These are phyloP conservation scores for Termitomyces titanicus DNA, from an alignment of 768 basidiomycete species.

Conservation along the genomic window DNA sequence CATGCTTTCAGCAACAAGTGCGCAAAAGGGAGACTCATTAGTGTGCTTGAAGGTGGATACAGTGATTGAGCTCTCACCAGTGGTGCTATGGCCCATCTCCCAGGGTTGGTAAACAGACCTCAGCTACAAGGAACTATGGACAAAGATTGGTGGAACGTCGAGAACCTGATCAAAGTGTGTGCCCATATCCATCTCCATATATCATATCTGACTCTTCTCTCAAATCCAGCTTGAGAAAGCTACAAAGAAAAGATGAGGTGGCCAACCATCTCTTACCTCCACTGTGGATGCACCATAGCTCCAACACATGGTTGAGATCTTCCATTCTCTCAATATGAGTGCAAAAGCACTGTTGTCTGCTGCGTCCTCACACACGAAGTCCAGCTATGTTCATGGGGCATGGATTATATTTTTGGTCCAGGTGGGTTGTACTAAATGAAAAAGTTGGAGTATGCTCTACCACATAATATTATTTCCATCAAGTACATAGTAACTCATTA, in stretches of 20 bases:
- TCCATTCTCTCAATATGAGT: slow-evolving; percentile 38
- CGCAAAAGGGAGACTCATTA: slow-evolving; percentile 70
- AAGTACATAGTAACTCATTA: no score
- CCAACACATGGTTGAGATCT: slow-evolving; percentile 47
- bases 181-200: not conserved
- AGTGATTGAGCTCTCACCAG: slow-evolving; percentile 85
- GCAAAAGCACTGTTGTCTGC: not conserved
- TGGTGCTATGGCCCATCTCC: slow-evolving; percentile 78
- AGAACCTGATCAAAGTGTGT: slow-evolving; percentile 58
- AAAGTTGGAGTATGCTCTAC: no score
- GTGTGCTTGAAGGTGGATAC: slow-evolving; percentile 94
- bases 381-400: no score
- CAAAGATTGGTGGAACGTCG: slow-evolving; percentile 60
- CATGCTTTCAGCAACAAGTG: slow-evolving; percentile 59
- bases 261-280: slow-evolving; percentile 36
- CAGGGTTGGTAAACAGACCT: slow-evolving; percentile 52
- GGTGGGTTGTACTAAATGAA: no score
- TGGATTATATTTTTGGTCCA: no score
- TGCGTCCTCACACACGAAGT: slow-evolving; percentile 3
- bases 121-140: slow-evolving; percentile 31
- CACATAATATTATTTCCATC: no score
- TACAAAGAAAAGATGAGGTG: slow-evolving; percentile 56
- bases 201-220: not conserved
- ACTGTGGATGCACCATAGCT: slow-evolving; percentile 50
- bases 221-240: slow-evolving; percentile 56